phyloP scores from a whole-genome alignment of 805 yeast genomes.

The Metschnikowia picachoensis region DNA sequence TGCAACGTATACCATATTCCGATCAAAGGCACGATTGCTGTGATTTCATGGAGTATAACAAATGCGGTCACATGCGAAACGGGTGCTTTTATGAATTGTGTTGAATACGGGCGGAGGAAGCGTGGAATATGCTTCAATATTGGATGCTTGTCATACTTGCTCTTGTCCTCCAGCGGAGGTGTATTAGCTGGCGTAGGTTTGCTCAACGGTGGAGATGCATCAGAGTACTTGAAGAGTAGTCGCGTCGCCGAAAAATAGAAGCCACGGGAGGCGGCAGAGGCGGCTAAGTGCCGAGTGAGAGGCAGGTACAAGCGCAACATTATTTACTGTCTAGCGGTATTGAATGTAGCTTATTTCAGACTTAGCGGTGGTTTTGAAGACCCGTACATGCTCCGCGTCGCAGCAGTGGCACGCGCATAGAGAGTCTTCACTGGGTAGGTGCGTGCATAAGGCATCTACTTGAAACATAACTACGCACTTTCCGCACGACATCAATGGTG shows the following conservation, averaged over 20 bases:
- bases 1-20: conserved; percentile 67
- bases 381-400: conserved; percentile 3
- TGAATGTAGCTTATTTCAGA: no score
- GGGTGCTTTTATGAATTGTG: conserved; percentile 51
- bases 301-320: conserved; percentile 4
- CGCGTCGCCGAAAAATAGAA: conserved; percentile 1
- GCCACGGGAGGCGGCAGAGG: no score
- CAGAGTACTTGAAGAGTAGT: conserved; percentile 6
- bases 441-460: no score
- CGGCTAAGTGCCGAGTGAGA: neutral
- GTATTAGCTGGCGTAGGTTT: conserved; percentile 2
- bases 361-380: neutral
- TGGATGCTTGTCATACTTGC: conserved; percentile 19
- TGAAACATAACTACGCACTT: no score
- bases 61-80: conserved; percentile 60
- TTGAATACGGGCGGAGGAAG: conserved; percentile 47
- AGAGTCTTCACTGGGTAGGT: no score
- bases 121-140: conserved; percentile 45
- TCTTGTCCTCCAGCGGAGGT: neutral
- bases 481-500: no score
- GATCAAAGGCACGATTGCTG: conserved; percentile 69
- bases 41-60: conserved; percentile 64
- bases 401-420: no score
- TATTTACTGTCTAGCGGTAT: no score
- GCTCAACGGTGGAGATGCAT: conserved; percentile 3